Base-by-base conservation (phyloP, 2,329 filamentous ascomycete species). In the Knoxdaviesia proteae region DNA sequence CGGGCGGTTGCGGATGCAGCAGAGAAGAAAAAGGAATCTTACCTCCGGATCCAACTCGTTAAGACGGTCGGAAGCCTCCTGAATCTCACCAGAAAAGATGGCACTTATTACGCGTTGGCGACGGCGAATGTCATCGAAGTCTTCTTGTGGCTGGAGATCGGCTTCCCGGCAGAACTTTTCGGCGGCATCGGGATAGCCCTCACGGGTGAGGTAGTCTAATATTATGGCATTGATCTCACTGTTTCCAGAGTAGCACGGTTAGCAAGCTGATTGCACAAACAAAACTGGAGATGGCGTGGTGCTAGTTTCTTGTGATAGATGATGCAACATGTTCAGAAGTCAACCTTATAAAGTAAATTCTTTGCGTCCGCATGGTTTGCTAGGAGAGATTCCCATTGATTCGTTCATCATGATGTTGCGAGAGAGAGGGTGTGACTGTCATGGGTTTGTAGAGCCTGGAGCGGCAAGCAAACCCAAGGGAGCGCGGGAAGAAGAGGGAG, bases 301-400 rank as follows among this genome's bases (percentile, higher is more conserved):
- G 34, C n/a, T 47, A 45, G 43, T 46, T 20, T 20, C 20, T 20
- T 20, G 20, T 20, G 20, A 20, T 20, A 20, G 20, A 20, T 20
- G 20, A 20, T 20, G 20, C 20, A 20, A 20, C 20, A 20, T 20
- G 20, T 42, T 57, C 77, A 70, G 71, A 64, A 75, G 76, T 81
- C 80, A 75, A 78, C 75, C 82, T 77, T 54, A 58, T 58, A 52
- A 47, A 58, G 59, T 58, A 52, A 47, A 58, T 59, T 64, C 68
- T 61, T 77, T 84, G 77, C 44, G 40, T 98, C 90, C 80, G 83
- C 90, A 98, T 71, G 62, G 59, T 64, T 74, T 70, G 71, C 83
- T 96, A 84, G 81, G 90, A 98, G 92, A 98, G 90, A 98, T 98
- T 98, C 90, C 90, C 90, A 98, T 94, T 92, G 79, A 83, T 78